A percentile compares a stretch with the other conserved stretches of the same genome.
phyloP scores from a whole-genome alignment of 305 asterid genomes.

The Solanum hybrid region DNA sequence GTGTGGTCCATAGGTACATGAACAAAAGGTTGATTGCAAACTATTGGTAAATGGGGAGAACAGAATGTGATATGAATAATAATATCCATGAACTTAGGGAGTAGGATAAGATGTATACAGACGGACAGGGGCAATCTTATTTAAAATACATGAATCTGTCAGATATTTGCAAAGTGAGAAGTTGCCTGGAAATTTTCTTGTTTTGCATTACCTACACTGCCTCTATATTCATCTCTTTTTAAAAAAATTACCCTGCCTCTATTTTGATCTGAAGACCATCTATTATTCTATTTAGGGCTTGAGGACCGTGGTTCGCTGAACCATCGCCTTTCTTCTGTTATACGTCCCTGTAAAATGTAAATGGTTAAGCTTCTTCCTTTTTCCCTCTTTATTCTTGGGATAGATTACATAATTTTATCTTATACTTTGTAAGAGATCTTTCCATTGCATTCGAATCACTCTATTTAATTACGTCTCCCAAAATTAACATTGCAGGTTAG shows the following conservation, averaged over 20 bases:
- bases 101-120: background rate
- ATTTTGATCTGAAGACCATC: background rate
- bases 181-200: background rate
- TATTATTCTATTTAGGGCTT: background rate
- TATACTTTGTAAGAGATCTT: background rate
- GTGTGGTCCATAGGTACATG: background rate
- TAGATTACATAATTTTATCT: background rate
- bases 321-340: background rate
- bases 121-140: background rate
- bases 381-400: background rate
- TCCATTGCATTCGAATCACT: background rate
- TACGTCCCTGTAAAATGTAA: background rate
- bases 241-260: background rate
- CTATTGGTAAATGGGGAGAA: background rate
- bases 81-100: background rate
- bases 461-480: background rate
- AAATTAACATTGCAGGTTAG: constrained; percentile 38
- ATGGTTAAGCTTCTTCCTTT: background rate
- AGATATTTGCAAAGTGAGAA: background rate
- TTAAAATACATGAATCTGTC: background rate
- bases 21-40: background rate
- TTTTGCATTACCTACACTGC: background rate
- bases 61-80: background rate
- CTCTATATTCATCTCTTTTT: background rate
- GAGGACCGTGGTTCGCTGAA: background rate